These are phyloP conservation scores for Phytophthora sansomeana DNA, from an alignment of 352 stramenopile species.

Conservation along the genomic window DNA sequence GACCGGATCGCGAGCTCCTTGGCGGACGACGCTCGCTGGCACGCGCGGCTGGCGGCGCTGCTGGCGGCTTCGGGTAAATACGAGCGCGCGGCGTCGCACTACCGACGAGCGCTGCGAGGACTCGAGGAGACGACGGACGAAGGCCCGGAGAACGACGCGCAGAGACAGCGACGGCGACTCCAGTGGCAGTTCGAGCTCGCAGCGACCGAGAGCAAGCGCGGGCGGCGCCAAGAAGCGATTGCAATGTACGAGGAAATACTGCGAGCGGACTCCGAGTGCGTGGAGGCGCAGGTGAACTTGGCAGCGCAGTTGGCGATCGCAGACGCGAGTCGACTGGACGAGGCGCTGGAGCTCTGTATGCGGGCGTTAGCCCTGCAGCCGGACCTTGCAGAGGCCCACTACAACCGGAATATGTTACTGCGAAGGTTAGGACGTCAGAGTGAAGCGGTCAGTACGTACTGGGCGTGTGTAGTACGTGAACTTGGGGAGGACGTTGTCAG, in stretches of 20 bases:
- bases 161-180: slow-evolving; percentile 10
- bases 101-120: slow-evolving; percentile 32
- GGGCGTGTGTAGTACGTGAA: slow-evolving; percentile 81
- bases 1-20: slow-evolving; percentile 16
- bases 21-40: slow-evolving; percentile 26
- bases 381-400: slow-evolving; percentile 50
- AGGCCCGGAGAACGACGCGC: slow-evolving; percentile 9
- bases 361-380: slow-evolving; percentile 42
- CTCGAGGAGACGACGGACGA: slow-evolving; percentile 12
- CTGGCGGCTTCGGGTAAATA: slow-evolving; percentile 31
- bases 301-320: slow-evolving; percentile 55
- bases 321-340: slow-evolving; percentile 29
- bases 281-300: slow-evolving; percentile 63
- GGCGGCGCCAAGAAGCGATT: slow-evolving; percentile 37
- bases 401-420: slow-evolving; percentile 72
- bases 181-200: slow-evolving; percentile 39
- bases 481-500: slow-evolving; percentile 55
- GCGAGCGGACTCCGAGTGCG: slow-evolving; percentile 27
- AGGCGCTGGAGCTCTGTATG: slow-evolving; percentile 49
- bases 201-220: slow-evolving; percentile 19
- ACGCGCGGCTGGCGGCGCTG: slow-evolving; percentile 44
- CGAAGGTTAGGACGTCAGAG: slow-evolving; percentile 52
- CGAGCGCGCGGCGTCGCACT: slow-evolving; percentile 39
- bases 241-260: slow-evolving; percentile 44
- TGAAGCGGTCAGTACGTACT: slow-evolving; percentile 58